Percentiles rank a stretch among this genome's conserved stretches.
These are phyloP conservation scores for Aristolochia californica DNA, from an alignment of 164 flowering plant genomes.

Conservation along the genomic window DNA sequence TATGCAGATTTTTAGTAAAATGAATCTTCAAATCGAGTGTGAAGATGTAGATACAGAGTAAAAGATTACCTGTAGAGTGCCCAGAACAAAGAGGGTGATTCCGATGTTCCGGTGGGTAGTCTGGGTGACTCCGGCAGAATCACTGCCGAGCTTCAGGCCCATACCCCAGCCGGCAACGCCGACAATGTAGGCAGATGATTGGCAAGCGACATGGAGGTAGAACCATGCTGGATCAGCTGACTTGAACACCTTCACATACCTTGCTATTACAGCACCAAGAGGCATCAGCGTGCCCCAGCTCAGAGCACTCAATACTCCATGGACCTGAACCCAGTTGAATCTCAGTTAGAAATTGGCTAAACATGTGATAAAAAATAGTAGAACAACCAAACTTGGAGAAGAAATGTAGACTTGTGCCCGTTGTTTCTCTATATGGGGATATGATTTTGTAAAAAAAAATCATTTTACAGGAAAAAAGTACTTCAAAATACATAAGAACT, in stretches of 20 bases:
- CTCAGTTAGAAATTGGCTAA: not conserved
- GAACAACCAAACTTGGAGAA: no score
- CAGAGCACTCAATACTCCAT: slow-evolving; percentile 63
- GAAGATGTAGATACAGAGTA: no score
- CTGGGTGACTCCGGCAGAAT: slow-evolving; percentile 13
- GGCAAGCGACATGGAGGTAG: slow-evolving; percentile 27
- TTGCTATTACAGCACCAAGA: slow-evolving; percentile 55
- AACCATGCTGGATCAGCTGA: slow-evolving; percentile 47
- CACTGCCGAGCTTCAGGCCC: slow-evolving; percentile 26
- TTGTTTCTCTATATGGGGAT: no score
- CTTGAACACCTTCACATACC: slow-evolving; percentile 67
- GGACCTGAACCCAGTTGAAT: slow-evolving; percentile 34
- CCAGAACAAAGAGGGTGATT: slow-evolving; percentile 19
- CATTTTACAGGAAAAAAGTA: no score
- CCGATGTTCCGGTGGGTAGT: slow-evolving; percentile 25
- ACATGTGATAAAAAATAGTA: no score
- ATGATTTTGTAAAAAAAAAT: no score
- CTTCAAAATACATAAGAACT: no score
- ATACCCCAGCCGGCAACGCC: slow-evolving; percentile 35
- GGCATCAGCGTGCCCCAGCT: slow-evolving; percentile 90
- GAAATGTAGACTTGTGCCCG: no score
- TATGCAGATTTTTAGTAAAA: not conserved
- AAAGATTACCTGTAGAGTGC: slow-evolving; percentile 18
- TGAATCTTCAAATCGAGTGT: not conserved
- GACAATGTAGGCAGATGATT: slow-evolving; percentile 19